Percentiles rank a stretch among this genome's conserved stretches.
Conservation (phyloP, 78 protist genomes). For the Protostelium mycophagum region DNA sequence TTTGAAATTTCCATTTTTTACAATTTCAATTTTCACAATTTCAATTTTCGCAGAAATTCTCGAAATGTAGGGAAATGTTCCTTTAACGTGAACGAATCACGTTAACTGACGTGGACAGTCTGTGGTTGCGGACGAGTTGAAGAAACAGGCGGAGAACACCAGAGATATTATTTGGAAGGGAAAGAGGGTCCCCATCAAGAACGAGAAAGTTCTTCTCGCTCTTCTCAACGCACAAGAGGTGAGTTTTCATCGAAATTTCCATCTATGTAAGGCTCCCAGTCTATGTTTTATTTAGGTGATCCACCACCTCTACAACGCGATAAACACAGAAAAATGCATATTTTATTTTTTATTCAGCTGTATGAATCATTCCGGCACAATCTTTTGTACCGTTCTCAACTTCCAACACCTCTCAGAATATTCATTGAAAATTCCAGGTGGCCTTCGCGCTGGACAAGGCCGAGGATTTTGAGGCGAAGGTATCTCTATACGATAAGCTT, state of each 20-base stretch:
- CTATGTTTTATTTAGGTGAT: too few relatives aligned
- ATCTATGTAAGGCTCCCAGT: too few relatives aligned
- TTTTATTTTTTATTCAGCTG: too few relatives aligned
- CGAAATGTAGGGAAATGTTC: too few relatives aligned
- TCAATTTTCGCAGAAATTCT: too few relatives aligned
- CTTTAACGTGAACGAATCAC: too few relatives aligned
- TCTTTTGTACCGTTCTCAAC: too few relatives aligned
- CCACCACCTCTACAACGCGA: too few relatives aligned
- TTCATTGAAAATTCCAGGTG: background rate
- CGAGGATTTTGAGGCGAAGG: background rate
- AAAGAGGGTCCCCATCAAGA: background rate
- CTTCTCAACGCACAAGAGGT: background rate
- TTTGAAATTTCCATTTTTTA: background rate
- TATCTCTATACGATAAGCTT: background rate
- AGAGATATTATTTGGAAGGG: background rate
- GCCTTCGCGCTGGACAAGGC: background rate
- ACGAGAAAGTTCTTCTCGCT: background rate
- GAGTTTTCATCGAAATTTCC: background rate
- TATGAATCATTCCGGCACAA: too few relatives aligned
- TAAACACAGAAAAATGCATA: too few relatives aligned
- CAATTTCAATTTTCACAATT: background rate
- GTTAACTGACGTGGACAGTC: background rate
- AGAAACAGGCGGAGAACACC: background rate
- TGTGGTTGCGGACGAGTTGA: background rate
- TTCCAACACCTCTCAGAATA: background rate